phyloP scores from a whole-genome alignment of 2,329 filamentous ascomycete species.

The Ascomycota sp. region DNA sequence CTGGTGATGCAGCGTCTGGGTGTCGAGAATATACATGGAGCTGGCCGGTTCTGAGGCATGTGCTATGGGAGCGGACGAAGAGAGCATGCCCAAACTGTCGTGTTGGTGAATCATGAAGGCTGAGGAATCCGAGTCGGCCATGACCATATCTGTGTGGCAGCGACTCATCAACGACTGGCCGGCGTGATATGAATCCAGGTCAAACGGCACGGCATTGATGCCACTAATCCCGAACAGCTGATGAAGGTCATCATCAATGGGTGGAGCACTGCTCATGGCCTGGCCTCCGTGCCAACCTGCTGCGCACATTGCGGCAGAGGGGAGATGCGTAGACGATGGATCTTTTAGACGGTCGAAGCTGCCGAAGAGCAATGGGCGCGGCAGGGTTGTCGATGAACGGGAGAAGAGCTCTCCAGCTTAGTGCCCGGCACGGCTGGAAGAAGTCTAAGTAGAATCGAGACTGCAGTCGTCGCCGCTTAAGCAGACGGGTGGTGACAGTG shows the following conservation, averaged over 20 bases:
- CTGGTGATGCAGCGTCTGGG: slow-evolving; percentile 45
- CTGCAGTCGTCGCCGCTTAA: no score
- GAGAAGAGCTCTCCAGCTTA: no score
- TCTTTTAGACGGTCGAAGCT: no score
- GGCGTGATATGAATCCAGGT: slow-evolving; percentile 34
- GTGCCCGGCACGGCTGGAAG: no score
- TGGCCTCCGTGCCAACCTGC: slow-evolving; percentile 30
- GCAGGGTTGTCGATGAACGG: no score
- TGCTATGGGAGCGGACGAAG: no score
- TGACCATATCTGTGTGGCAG: slow-evolving; percentile 15
- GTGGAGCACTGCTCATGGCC: background rate
- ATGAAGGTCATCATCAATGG: slow-evolving; percentile 38
- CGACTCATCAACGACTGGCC: slow-evolving; percentile 13
- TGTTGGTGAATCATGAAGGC: no score
- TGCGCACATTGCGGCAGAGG: slow-evolving; percentile 10
- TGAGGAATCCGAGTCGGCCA: slow-evolving; percentile 13
- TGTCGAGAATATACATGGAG: slow-evolving; percentile 38
- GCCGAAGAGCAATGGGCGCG: no score
- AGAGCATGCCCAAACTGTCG: no score
- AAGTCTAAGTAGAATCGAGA: no score
- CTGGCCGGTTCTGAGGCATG: slow-evolving; percentile 28
- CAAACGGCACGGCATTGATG: slow-evolving; percentile 38
- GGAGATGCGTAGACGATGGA: no score
- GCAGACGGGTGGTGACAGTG: no score
- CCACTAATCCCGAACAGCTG: slow-evolving; percentile 41